A percentile compares a stretch with the other conserved stretches of the same genome.
These are phyloP conservation scores for Sporothrix protearum DNA, from an alignment of 2,329 filamentous ascomycete species.

Conservation along the genomic window DNA sequence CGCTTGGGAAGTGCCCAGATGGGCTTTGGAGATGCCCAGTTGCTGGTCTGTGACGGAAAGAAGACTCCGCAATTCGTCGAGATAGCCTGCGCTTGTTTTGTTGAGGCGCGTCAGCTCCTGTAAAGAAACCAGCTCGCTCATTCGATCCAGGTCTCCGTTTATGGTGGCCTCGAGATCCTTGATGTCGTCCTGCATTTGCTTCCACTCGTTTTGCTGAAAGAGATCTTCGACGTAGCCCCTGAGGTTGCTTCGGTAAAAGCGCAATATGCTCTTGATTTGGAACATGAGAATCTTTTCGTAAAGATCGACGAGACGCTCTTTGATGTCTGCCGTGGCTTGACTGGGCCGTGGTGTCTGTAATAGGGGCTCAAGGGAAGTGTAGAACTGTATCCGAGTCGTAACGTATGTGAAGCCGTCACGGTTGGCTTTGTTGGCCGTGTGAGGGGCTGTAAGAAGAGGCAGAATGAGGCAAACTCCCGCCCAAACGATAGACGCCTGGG, in stretches of 20 bases:
- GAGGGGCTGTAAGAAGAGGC: slow-evolving; percentile 36
- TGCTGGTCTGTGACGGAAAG: not conserved
- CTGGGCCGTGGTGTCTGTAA: slow-evolving; percentile 25
- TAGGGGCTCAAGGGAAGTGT: slow-evolving; percentile 33
- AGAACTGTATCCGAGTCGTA: slow-evolving; percentile 36
- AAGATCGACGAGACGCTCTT: slow-evolving; percentile 31
- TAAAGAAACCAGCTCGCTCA: slow-evolving; percentile 13
- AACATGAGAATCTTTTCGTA: slow-evolving; percentile 38
- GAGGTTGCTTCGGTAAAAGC: slow-evolving; percentile 33
- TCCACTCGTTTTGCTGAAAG: slow-evolving; percentile 29
- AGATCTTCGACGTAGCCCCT: slow-evolving; percentile 25
- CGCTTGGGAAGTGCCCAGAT: not conserved
- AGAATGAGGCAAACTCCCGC: slow-evolving; percentile 39
- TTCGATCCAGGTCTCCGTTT: slow-evolving; percentile 10
- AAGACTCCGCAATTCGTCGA: not conserved
- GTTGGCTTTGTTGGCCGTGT: slow-evolving; percentile 34
- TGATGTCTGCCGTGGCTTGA: slow-evolving; percentile 23
- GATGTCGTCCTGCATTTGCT: slow-evolving; percentile 24
- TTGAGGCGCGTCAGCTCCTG: slow-evolving; percentile 21
- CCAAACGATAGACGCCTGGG: slow-evolving; percentile 35
- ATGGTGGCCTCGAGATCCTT: slow-evolving; percentile 13
- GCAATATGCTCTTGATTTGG: slow-evolving; percentile 35
- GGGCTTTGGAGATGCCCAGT: not conserved
- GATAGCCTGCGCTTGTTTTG: not conserved
- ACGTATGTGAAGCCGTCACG: slow-evolving; percentile 37